Evolutionary conservation across 768 basidiomycete species (phyloP).

Genomic region (Xerocomus brunneocitrinus): DNA sequence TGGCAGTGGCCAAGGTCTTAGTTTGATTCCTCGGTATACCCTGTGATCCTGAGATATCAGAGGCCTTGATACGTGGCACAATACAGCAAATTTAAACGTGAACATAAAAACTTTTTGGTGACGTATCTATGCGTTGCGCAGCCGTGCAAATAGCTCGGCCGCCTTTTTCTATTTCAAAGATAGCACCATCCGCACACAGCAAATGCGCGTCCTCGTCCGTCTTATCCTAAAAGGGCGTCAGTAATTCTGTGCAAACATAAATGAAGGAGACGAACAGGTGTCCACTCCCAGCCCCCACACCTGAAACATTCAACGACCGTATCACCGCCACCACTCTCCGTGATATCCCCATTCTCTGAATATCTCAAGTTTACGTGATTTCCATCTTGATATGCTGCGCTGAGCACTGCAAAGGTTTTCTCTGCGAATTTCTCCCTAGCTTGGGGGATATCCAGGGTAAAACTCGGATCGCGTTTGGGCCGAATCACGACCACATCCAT

Average conservation of each 20-base stretch:
- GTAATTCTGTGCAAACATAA: constrained; percentile 2
- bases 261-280: constrained; percentile 51
- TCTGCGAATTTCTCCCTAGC: constrained; percentile 47
- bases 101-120: constrained; percentile 38
- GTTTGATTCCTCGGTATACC: constrained; percentile 15
- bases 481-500: constrained; percentile 78
- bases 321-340: constrained; percentile 41
- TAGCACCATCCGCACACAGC: constrained; percentile 76
- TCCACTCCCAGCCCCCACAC: constrained; percentile 83
- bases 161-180: constrained; percentile 55
- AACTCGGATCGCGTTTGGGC: constrained; percentile 56
- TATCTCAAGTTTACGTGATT: constrained; percentile 64
- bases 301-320: constrained; percentile 74
- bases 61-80: neutral
- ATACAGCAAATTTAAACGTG: constrained; percentile 34
- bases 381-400: constrained; percentile 75
- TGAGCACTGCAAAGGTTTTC: constrained; percentile 52
- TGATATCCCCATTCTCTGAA: constrained; percentile 38
- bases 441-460: constrained; percentile 38
- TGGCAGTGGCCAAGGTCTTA: constrained; percentile 50
- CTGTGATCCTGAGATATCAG: neutral
- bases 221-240: constrained; percentile 42
- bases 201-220: constrained; percentile 60
- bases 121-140: constrained; percentile 31
- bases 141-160: constrained; percentile 54